phyloP scores from a whole-genome alignment of 1,284 basidiomycete species.

The Cryptococcus floricola region DNA sequence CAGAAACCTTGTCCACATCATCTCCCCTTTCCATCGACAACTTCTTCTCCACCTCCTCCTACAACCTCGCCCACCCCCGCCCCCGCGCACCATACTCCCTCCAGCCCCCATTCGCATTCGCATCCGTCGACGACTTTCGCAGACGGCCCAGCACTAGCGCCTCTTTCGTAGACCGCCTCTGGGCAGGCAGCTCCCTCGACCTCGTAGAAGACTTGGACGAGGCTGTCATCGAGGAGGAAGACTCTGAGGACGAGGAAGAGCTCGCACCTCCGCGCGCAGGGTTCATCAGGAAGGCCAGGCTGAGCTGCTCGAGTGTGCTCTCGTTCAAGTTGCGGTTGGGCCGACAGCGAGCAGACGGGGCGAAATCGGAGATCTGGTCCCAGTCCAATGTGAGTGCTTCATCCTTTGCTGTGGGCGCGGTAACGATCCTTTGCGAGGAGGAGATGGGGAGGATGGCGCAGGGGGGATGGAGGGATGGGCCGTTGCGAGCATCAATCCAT shows the following conservation, averaged over 20 bases:
- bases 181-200: not conserved
- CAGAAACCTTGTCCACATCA: not conserved
- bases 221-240: not conserved
- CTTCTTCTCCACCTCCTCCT: not conserved
- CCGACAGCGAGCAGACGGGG: not conserved
- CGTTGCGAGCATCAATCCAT: not conserved
- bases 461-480: too few relatives aligned
- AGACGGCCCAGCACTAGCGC: not conserved
- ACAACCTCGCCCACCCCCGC: not conserved
- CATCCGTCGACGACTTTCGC: not conserved
- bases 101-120: not conserved
- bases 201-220: not conserved
- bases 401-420: not conserved
- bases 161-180: not conserved
- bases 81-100: not conserved
- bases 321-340: not conserved
- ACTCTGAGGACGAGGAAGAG: not conserved
- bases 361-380: conserved; percentile 4
- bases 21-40: not conserved
- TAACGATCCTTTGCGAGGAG: too few relatives aligned
- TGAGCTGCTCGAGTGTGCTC: conserved; percentile 4
- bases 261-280: not conserved
- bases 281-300: not conserved
- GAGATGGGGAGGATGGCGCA: too few relatives aligned
- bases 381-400: conserved; percentile 1